Conservation (phyloP, 2,329 filamentous ascomycete genomes). For the Madurella mycetomatis region DNA sequence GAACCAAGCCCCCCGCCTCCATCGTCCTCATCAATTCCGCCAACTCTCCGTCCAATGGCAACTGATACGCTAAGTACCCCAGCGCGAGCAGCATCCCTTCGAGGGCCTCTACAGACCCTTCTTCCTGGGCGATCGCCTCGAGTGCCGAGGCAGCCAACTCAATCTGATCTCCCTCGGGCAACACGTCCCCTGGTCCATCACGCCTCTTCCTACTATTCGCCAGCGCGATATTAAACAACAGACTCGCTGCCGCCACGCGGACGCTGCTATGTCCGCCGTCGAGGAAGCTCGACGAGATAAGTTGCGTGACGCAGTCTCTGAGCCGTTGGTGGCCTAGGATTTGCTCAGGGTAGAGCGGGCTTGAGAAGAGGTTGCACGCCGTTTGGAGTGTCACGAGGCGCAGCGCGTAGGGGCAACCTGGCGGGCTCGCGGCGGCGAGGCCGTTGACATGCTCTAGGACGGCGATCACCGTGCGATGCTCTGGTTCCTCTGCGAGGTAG, state of each 20-base stretch:
- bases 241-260: conserved; percentile 73
- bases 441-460: conserved; percentile 57
- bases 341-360: conserved; percentile 63
- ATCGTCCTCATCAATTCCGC: conserved; percentile 72
- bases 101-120: conserved; percentile 63
- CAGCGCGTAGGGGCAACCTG: conserved; percentile 67
- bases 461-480: conserved; percentile 57
- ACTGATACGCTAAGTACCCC: conserved; percentile 70
- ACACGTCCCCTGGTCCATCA: conserved; percentile 49
- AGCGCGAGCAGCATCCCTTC: conserved; percentile 73
- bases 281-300: conserved; percentile 74
- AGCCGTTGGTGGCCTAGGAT: conserved; percentile 51
- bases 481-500: conserved; percentile 73
- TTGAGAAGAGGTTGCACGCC: conserved; percentile 78
- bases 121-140: conserved; percentile 62
- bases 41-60: conserved; percentile 67
- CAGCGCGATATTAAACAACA: conserved; percentile 77
- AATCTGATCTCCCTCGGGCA: conserved; percentile 69
- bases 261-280: conserved; percentile 70
- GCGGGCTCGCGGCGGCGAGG: conserved; percentile 34
- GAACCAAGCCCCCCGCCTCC: conserved; percentile 65
- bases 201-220: conserved; percentile 63
- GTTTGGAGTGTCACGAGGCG: conserved; percentile 80
- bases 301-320: conserved; percentile 56
- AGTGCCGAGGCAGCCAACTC: conserved; percentile 77